phyloP scores from a whole-genome alignment of 2,329 filamentous ascomycete genomes.

The Aspergillus brasiliensis region DNA sequence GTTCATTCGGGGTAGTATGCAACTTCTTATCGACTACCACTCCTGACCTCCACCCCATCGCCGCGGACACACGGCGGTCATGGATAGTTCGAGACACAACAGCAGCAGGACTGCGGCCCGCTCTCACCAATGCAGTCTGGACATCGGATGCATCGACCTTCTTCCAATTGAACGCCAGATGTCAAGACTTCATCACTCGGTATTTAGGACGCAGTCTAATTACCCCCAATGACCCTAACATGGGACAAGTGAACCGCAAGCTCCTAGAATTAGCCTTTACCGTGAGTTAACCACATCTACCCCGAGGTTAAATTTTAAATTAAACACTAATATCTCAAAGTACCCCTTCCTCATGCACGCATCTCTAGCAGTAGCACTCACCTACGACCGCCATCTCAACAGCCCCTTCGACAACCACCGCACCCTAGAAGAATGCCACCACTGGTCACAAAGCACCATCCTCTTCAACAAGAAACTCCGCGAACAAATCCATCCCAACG shows the following conservation, averaged over 20 bases:
- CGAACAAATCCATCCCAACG: constrained; percentile 35
- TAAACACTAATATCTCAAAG: constrained; percentile 17
- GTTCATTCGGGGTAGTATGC: constrained; percentile 49
- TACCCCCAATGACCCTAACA: constrained; percentile 40
- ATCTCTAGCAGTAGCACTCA: constrained; percentile 45
- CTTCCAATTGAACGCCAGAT: constrained; percentile 43
- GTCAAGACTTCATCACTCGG: constrained; percentile 46
- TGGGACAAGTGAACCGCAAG: constrained; percentile 42
- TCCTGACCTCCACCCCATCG: constrained; percentile 42
- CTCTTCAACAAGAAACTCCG: constrained; percentile 44
- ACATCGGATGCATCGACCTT: constrained; percentile 33
- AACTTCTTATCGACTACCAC: constrained; percentile 41
- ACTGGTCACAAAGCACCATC: constrained; percentile 46
- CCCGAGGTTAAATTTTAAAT: no score
- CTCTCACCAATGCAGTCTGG: constrained; percentile 39
- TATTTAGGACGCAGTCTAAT: constrained; percentile 44
- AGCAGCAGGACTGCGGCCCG: constrained; percentile 19
- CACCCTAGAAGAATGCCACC: constrained; percentile 46
- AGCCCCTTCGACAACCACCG: constrained; percentile 23
- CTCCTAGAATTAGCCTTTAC: constrained; percentile 44
- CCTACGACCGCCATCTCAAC: constrained; percentile 38
- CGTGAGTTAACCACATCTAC: constrained; percentile 30
- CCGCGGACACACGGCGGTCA: constrained; percentile 23
- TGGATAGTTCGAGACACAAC: constrained; percentile 19
- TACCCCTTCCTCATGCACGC: constrained; percentile 53